Conservation (phyloP, 2,329 filamentous ascomycete genomes). For the Polychaeton citri region DNA sequence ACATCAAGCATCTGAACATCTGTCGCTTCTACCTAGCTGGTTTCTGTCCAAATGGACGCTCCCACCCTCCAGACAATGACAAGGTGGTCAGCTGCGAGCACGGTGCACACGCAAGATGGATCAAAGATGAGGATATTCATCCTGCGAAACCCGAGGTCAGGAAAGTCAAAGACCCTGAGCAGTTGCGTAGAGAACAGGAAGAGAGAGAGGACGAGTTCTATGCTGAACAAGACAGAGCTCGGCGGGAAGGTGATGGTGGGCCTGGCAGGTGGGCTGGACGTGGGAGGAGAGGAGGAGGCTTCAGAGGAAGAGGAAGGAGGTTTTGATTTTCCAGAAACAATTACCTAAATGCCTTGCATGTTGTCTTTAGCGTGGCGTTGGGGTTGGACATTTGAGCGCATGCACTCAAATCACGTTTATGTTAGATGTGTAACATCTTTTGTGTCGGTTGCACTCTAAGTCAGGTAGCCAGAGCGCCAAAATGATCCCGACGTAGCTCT, state of each 20-base stretch:
- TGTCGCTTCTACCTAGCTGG: constrained; percentile 83
- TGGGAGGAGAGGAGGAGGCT: constrained; percentile 33
- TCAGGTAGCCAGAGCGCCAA: no score
- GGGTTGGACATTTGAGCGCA: no score
- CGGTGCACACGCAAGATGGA: constrained; percentile 72
- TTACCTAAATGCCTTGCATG: no score
- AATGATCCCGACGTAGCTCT: no score
- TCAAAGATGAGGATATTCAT: constrained; percentile 47
- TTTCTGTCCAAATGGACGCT: constrained; percentile 72
- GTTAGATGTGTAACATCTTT: no score
- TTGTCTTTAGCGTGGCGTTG: not conserved
- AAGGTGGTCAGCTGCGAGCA: constrained; percentile 49
- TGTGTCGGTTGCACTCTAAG: no score
- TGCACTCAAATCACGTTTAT: no score
- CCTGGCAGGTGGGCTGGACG: constrained; percentile 24
- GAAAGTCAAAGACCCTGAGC: constrained; percentile 61
- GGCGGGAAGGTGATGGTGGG: constrained; percentile 34
- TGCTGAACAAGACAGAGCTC: constrained; percentile 37
- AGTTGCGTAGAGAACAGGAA: constrained; percentile 50
- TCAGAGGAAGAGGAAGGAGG: not conserved
- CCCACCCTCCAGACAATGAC: constrained; percentile 20
- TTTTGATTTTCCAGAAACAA: not conserved
- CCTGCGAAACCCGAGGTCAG: constrained; percentile 41
- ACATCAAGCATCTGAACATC: constrained; percentile 60
- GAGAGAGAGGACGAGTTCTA: constrained; percentile 40